Evolutionary conservation across 768 basidiomycete species (phyloP).

Genomic region (Amanita rimosa): DNA sequence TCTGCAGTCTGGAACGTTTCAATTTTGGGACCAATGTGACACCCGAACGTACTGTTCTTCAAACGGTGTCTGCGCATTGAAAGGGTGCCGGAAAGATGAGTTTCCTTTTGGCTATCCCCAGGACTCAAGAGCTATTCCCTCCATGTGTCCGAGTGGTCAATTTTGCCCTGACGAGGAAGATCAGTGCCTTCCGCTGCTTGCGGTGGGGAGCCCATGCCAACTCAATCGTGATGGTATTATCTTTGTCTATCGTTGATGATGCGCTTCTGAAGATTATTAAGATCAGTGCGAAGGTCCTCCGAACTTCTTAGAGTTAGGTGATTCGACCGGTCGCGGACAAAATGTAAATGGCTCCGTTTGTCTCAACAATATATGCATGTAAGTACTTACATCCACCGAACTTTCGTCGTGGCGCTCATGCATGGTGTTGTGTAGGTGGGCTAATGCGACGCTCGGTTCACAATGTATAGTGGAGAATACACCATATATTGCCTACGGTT

Average conservation of each 20-base stretch:
- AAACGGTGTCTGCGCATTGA: constrained; percentile 42
- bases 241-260: background rate
- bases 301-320: constrained; percentile 51
- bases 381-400: constrained; percentile 16
- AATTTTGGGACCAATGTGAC: constrained; percentile 73
- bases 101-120: constrained; percentile 61
- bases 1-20: constrained; percentile 66
- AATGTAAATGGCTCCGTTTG: constrained; percentile 81
- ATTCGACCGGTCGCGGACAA: constrained; percentile 52
- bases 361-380: constrained; percentile 79
- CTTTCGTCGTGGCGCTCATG: background rate
- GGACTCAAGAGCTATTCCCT: constrained; percentile 34
- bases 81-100: constrained; percentile 66
- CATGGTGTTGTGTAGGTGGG: constrained; percentile 40
- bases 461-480: constrained; percentile 70
- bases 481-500: constrained; percentile 59
- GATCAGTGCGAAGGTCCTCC: constrained; percentile 71
- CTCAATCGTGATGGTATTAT: constrained; percentile 74
- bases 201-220: constrained; percentile 64
- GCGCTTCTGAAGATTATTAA: constrained; percentile 17
- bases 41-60: constrained; percentile 53
- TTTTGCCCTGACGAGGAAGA: constrained; percentile 85
- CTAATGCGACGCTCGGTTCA: constrained; percentile 58
- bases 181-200: constrained; percentile 46
- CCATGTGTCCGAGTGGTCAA: constrained; percentile 43